Base-by-base conservation (phyloP, 306 rosid genomes). In the Trifolium fragiferum region DNA sequence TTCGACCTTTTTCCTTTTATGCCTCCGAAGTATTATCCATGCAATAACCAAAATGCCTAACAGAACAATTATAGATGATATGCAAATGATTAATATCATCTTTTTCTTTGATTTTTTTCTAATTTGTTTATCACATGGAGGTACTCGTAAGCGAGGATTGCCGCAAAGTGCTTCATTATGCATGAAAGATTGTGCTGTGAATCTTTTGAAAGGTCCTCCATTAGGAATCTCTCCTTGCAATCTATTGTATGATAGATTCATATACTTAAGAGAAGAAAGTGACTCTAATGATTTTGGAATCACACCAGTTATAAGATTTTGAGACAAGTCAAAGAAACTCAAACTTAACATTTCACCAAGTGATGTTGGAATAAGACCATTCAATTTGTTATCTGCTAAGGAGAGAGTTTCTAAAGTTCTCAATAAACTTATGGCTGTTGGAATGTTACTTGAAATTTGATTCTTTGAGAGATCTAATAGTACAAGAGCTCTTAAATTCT, bases 271-370 rank as follows among this genome's bases (percentile, higher is more conserved):
- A 71, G 65, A 16, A 4, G 2, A 25, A 43, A 83, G 78, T 55
- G 66, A 68, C 63, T 75, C 83, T 27, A 83, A 49, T 23, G 86
- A 75, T 41, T 75, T 75, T 23, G 82, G 82, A 37, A 83, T 76
- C 57, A 57, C 43, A 1, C 85, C 84, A 1, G 79, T 67, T 7
- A 80, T 7, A 41, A 58, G 33, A 46, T 80, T 80, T 38, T 59
- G 59, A 7, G 80, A 74, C 6, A 80, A 40, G 72, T 80, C 84
- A 46, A 80, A 70, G 15, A 7, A 35, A 21, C 20, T 27, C 33
- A 81, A 44, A 30, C 77, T 65, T 12, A 78, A 1, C 72, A 80
- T 51, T 14, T 69, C 18, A 5, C 77, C 78, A 55, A 80, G 38
- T 25, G 80, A 67, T 11, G 40, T 14, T 16, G 88, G 88, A 8